Evolutionary conservation across 352 stramenopile genomes (phyloP), one percentile per base, ranked within the genome.

Genomic region (Phytophthora palmivora): DNA sequence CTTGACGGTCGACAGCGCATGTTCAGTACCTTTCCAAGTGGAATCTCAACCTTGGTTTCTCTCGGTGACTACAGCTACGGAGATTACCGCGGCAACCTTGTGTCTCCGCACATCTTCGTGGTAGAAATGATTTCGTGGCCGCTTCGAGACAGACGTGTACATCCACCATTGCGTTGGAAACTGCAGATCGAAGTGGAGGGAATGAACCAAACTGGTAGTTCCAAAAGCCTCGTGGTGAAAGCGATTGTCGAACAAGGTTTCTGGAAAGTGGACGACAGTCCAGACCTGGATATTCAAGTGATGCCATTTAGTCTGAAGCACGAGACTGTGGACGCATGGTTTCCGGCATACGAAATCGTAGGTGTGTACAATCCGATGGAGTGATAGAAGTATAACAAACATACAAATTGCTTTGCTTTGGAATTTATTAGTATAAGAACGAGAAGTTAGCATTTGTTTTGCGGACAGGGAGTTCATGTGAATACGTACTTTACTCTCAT

Each of bases 1-100:
- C 54, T 88, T 22, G 78, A 88, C 36, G 63, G 67, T 12, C 63
- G 59, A 15, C 76, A 65, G 28, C 62, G 74, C 14, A 41, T 82
- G 9, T 88, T 85, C 30, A 66, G 61, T 34, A 67, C 57, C 18
- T 82, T 84, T 22, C 76, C 73, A 1, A 85, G 73, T 34, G 78
- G 78, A 30, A 32, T 80, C n/a, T 76, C 73, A 2, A 82, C 59
- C 22, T 75, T 63, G 15, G 52, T 80, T 37, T 33, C 54, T 16
- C 56, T 81, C n/a, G 64, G 69, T 16, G 60, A 47, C 3, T 52
- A 72, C 15, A 52, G 39, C 22, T 81, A 75, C 44, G 76, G 76
- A 21, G 76, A 88, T 46, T 88, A 88, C 48, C 56, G 72, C 22
- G 78, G 72, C 1, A 69, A 83, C 18, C 11, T 77, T 15, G 48